A percentile compares a stretch with the other conserved stretches of the same genome.
Conservation (phyloP, 305 asterid species). For the Fraxinus floribunda region DNA sequence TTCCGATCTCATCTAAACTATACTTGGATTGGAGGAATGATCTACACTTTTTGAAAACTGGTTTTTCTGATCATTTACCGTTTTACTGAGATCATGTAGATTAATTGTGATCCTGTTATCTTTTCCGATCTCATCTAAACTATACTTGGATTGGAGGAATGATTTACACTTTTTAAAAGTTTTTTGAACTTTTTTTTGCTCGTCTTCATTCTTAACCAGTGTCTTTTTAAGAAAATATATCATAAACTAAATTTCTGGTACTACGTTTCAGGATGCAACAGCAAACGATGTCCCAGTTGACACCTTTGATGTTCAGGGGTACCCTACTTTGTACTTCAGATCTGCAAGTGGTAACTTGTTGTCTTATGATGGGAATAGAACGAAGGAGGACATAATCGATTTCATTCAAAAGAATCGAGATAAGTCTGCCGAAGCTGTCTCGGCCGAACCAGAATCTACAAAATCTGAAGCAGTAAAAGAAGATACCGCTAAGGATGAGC, state of each 20-base stretch:
- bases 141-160: not conserved
- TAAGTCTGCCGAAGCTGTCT: conserved; percentile 35
- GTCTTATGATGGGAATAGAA: conserved; percentile 56
- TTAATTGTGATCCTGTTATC: not conserved
- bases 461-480: conserved; percentile 28
- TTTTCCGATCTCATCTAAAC: not conserved
- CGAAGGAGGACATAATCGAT: conserved; percentile 63
- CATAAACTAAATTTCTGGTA: not conserved
- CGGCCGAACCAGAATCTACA: conserved; percentile 28
- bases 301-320: conserved; percentile 62
- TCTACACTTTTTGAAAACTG: not conserved
- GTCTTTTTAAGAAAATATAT: not conserved
- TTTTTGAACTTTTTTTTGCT: not conserved
- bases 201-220: not conserved
- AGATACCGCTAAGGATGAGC: conserved; percentile 58
- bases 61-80: not conserved
- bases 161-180: not conserved
- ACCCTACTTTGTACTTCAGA: conserved; percentile 78
- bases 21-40: not conserved
- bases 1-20: not conserved
- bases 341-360: conserved; percentile 57
- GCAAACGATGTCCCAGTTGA: conserved; percentile 65
- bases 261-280: conserved; percentile 58
- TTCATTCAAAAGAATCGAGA: conserved; percentile 58
- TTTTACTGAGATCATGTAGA: not conserved